Evolutionary conservation across 2,329 filamentous ascomycete species (phyloP).

Genomic region (Eutypa lata): DNA sequence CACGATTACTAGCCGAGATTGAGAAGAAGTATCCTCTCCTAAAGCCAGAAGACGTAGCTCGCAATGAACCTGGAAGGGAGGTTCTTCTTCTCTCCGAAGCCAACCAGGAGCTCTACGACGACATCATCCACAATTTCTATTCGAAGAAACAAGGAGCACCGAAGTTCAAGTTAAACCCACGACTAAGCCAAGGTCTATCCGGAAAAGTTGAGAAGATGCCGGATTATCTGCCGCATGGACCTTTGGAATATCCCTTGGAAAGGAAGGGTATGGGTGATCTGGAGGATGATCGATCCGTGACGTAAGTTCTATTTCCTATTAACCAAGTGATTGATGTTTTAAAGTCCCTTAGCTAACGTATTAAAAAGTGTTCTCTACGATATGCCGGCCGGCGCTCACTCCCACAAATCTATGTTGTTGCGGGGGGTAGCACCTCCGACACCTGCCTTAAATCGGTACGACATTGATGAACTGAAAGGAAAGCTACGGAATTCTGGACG

Average conservation of each 20-base stretch:
- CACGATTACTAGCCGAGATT: conserved; percentile 78
- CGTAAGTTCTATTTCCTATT: conserved; percentile 53
- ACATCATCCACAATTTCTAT: conserved; percentile 82
- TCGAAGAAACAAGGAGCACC: conserved; percentile 75
- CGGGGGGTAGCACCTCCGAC: conserved; percentile 73
- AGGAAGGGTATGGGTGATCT: conserved; percentile 69
- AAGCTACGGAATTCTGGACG: conserved; percentile 66
- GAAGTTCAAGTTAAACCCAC: conserved; percentile 70
- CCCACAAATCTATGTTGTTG: conserved; percentile 92
- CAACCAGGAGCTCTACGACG: conserved; percentile 76
- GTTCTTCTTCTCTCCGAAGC: conserved; percentile 80
- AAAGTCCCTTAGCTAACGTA: conserved; percentile 28
- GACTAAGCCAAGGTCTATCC: conserved; percentile 71
- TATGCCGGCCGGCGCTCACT: conserved; percentile 67
- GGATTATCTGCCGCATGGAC: conserved; percentile 78
- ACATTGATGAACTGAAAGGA: conserved; percentile 69
- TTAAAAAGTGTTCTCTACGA: conserved; percentile 73
- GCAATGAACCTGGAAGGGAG: conserved; percentile 79
- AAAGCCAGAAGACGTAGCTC: conserved; percentile 69
- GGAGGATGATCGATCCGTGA: conserved; percentile 83
- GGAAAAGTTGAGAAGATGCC: conserved; percentile 81
- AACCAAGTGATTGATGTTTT: background rate
- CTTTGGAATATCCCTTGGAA: conserved; percentile 74
- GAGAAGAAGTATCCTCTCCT: conserved; percentile 77
- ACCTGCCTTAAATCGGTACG: conserved; percentile 69